Evolutionary conservation across 441 rosid species (phyloP), one percentile per base, ranked within the genome.

Genomic region (Croton setiger): DNA sequence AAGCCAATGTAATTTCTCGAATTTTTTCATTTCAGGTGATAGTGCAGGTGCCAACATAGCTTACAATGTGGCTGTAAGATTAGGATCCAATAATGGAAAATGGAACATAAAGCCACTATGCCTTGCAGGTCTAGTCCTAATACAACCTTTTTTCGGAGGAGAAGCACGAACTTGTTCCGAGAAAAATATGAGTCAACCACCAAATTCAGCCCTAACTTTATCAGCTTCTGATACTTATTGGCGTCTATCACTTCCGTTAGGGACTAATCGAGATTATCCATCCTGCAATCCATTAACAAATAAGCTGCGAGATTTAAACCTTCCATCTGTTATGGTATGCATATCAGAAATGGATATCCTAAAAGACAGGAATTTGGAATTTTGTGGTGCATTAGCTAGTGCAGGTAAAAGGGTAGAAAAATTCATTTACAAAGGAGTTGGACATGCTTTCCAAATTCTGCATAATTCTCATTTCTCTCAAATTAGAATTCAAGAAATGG

Each of bases 41-140:
- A 90, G 98, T 58, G 90, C 96, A 4, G 96, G 98, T 2, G 98
- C 85, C n/a, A 92, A 88, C 72, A 78, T 92, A 64, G 98, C 89
- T 2, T 73, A 85, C 66, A 86, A 84, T 35, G 71, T 90, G 54
- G 85, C 94, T 1, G 60, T 86, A 8, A 71, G 85, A 59, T 76
- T 84, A 64, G 41, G 62, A 63, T 35, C 67, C 4, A 54, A 84
- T 44, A 3, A 7, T 45, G 81, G 68, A 31, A 68, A 59, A 31
- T 39, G 59, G 27, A 67, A 33, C 11, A 41, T 73, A 20, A 79
- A 75, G 63, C 78, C 76, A 21, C 15, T 80, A 63, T 62, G 49
- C 69, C 43, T 82, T 1, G 37, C 44, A 18, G 97, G 97, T 51
- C 18, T 92, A 0, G 41, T 92, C 47, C 64, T 84, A 60, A 89